Percentiles rank a stretch among this genome's conserved stretches.
Conservation (phyloP, 2,329 filamentous ascomycete genomes). For the Cercospora citrullina region DNA sequence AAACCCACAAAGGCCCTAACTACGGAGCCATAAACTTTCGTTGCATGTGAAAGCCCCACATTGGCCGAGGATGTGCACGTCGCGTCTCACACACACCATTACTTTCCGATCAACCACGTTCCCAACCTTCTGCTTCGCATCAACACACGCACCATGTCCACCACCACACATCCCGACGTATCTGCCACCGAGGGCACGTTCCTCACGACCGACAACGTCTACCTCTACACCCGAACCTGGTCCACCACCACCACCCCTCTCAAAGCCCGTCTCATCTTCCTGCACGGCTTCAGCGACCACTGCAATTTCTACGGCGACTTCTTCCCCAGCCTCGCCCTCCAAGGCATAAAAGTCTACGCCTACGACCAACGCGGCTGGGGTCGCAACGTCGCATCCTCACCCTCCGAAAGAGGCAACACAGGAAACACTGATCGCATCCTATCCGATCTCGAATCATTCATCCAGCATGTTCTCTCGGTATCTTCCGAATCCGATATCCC, state of each 20-base stretch:
- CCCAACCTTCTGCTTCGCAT: background rate
- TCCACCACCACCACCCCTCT: constrained; percentile 53
- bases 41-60: background rate
- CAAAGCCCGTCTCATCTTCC: constrained; percentile 73
- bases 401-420: constrained; percentile 71
- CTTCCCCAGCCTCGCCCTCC: constrained; percentile 67
- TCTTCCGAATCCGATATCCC: constrained; percentile 46
- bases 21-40: no score
- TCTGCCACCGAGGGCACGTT: constrained; percentile 54
- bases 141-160: constrained; percentile 1
- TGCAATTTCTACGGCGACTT: constrained; percentile 72
- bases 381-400: constrained; percentile 64
- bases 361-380: constrained; percentile 93
- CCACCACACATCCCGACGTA: constrained; percentile 13
- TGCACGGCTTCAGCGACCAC: constrained; percentile 91
- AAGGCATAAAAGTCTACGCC: constrained; percentile 72
- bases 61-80: background rate
- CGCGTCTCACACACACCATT: background rate
- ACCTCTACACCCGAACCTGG: constrained; percentile 64
- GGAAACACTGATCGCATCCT: constrained; percentile 73
- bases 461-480: constrained; percentile 46
- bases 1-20: no score
- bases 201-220: constrained; percentile 52
- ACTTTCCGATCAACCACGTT: background rate
- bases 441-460: constrained; percentile 74